Evolutionary conservation across 192 early-diverging fungal genomes (phyloP), one percentile per base, ranked within the genome.

Genomic region (Pilaira anomala): DNA sequence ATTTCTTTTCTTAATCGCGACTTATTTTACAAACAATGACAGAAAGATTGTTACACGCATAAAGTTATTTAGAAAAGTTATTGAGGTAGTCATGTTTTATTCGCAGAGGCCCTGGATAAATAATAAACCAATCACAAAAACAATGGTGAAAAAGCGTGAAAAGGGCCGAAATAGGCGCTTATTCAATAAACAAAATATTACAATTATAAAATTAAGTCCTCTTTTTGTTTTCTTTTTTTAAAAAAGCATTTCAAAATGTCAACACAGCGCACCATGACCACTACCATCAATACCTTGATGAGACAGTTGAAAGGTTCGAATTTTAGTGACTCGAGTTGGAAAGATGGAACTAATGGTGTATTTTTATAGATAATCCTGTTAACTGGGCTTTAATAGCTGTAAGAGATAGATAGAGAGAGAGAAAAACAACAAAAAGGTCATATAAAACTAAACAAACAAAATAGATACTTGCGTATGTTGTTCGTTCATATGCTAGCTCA

Each of bases 361-460:
- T 14, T 25, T 36, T 13, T 16, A 41, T 26, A 71, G 68, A 65
- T 22, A 89, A 89, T 68, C 87, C 87, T 39, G 59, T 89, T 39
- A 89, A 89, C 71, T 89, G 87, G 87, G 73, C 78, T 39, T 75
- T 89, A 26, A 68, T 76, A 13, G 75, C 76, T 21, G 77, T 87
- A 26, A 39, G 49, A n/a, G n/a, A n/a, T n/a, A n/a, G n/a, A 29
- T 44, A 25, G 25, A 6, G 19, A 21, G 19, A 30, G 1, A 25
- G n/a, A n/a, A 56, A n/a, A 55, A 6, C 16, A 11, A 26, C 19
- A 0, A 33, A 59, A 22, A 18, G 0, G 25, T 41, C 7, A 40
- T 19, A 2, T 16, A 25, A 48, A 7, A 19, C 25, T 55, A 12
- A 50, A 25, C 9, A 22, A 50, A 25, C 22, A 7, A 14, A 18